phyloP scores from a whole-genome alignment of 2,329 filamentous ascomycete species.

The Colletotrichum agaves region DNA sequence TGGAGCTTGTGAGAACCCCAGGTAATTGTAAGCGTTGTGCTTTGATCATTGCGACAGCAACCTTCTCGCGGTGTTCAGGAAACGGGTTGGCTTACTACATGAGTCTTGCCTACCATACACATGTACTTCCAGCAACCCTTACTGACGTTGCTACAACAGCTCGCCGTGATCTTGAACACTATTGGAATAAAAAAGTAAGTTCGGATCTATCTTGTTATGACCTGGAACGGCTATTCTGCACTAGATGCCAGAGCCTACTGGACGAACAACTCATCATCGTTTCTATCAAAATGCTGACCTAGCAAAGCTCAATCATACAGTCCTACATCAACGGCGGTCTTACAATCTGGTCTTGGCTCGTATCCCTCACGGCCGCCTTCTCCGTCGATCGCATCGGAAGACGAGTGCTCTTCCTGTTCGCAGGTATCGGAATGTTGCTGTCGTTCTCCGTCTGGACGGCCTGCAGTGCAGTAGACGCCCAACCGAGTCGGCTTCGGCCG shows the following conservation, averaged over 20 bases:
- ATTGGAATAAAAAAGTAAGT: slow-evolving; percentile 33
- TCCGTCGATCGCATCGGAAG: slow-evolving; percentile 46
- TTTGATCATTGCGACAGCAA: slow-evolving; percentile 47
- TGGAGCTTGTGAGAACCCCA: slow-evolving; percentile 49
- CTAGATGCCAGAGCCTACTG: too few relatives aligned
- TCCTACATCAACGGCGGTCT: slow-evolving; percentile 37
- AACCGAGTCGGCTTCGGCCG: slow-evolving; percentile 18
- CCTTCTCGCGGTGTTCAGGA: slow-evolving; percentile 41
- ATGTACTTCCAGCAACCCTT: too few relatives aligned
- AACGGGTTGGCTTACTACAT: slow-evolving; percentile 30
- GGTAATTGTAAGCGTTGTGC: slow-evolving; percentile 42
- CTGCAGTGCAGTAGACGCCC: slow-evolving; percentile 32
- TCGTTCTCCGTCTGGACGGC: slow-evolving; percentile 43
- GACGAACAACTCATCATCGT: too few relatives aligned
- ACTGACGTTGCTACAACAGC: not conserved
- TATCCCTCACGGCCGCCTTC: slow-evolving; percentile 42
- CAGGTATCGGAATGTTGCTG: slow-evolving; percentile 42
- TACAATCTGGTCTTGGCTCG: slow-evolving; percentile 43
- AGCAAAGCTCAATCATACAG: slow-evolving; percentile 15
- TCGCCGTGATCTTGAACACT: slow-evolving; percentile 14
- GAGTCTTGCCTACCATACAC: not conserved
- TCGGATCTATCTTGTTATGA: accelerated
- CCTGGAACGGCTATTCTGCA: not conserved
- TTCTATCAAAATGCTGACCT: not conserved
- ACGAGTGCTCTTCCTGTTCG: slow-evolving; percentile 37